Base-by-base conservation (phyloP, 345 rosid species). In the Salix viminalis region DNA sequence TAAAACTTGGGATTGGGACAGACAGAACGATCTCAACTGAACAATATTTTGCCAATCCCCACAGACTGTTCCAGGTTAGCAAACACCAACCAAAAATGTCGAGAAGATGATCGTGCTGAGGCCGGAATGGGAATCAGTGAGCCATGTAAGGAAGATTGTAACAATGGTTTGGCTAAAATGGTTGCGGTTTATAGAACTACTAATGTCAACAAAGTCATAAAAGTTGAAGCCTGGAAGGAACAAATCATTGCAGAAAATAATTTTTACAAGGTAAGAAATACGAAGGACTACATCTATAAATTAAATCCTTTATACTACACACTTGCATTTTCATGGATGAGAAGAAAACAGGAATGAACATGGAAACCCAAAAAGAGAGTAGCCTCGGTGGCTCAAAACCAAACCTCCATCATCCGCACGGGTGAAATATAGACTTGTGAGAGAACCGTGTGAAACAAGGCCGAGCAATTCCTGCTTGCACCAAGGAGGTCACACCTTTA, bases 301-400 rank as follows among this genome's bases (percentile, higher is more conserved):
- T 75, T 75, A 82, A 60, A 82, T 79, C 75, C 80, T 77, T 75
- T 86, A 86, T 84, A 80, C 77, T 84, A 86, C 86, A 87, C 79
- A 74, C 79, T 65, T 77, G 30, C 75, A 76, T 60, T 78, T 79
- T 75, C 76, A 80, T 41, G 39, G 67, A 30, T 50, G 68, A 13
- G 19, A 54, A n/a, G 39, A 65, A 64, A 39, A 56, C 64, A 60
- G 69, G 72, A 65, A 76, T 24, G 62, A 64, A 48, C 77, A 68
- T 48, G 18, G 65, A 66, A 76, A 60, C 65, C 52, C 71, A 71
- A 52, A 48, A 70, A 32, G 71, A 65, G 46, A 67, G 82, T 68
- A 66, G 46, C 72, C 74, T 76, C 67, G 19, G 69, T 67, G n/a
- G 69, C 69, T 61, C 74, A 71, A 18, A 58, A 71, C 65, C 60